phyloP scores from a whole-genome alignment of 495 filamentous ascomycete species.

The Penicillium bovifimosum region DNA sequence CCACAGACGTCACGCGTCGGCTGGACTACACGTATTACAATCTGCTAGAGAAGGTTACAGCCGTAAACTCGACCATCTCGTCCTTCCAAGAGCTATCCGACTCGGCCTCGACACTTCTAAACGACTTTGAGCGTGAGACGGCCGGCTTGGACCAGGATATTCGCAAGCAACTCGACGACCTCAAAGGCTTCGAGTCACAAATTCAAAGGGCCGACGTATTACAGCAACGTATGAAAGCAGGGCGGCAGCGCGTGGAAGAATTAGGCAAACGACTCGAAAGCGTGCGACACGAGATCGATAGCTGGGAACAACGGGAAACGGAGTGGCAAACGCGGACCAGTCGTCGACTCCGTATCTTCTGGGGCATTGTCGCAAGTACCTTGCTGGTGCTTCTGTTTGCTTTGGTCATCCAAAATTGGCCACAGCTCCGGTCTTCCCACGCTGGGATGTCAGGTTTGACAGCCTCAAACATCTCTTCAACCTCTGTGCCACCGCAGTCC shows the following conservation, averaged over 20 bases:
- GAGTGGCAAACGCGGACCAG: slow-evolving; percentile 68
- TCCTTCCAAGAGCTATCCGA: slow-evolving; percentile 65
- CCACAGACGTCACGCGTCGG: slow-evolving; percentile 57
- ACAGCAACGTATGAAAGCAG: slow-evolving; percentile 57
- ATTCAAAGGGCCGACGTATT: slow-evolving; percentile 59
- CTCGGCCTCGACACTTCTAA: slow-evolving; percentile 54
- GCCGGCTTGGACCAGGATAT: slow-evolving; percentile 57
- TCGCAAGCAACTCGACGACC: slow-evolving; percentile 55
- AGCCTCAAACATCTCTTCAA: slow-evolving; percentile 1
- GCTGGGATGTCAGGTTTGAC: not conserved
- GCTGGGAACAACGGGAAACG: slow-evolving; percentile 63
- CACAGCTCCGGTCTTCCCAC: slow-evolving; percentile 1
- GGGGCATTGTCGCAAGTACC: slow-evolving; percentile 43
- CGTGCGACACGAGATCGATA: slow-evolving; percentile 59
- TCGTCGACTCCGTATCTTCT: slow-evolving; percentile 56
- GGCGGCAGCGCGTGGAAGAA: slow-evolving; percentile 56
- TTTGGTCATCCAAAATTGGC: slow-evolving; percentile 35
- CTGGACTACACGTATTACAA: slow-evolving; percentile 87
- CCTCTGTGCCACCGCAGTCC: not conserved
- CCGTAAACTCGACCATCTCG: slow-evolving; percentile 60
- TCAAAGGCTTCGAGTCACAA: slow-evolving; percentile 67
- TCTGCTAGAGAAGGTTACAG: slow-evolving; percentile 68
- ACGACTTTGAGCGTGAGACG: slow-evolving; percentile 58
- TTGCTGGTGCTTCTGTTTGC: slow-evolving; percentile 39
- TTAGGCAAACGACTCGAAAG: slow-evolving; percentile 61